A percentile compares a stretch with the other conserved stretches of the same genome.
Evolutionary conservation across 225 moss, liverwort and hornwort genomes (phyloP).

Genomic region (Takakia lepidozioides): DNA sequence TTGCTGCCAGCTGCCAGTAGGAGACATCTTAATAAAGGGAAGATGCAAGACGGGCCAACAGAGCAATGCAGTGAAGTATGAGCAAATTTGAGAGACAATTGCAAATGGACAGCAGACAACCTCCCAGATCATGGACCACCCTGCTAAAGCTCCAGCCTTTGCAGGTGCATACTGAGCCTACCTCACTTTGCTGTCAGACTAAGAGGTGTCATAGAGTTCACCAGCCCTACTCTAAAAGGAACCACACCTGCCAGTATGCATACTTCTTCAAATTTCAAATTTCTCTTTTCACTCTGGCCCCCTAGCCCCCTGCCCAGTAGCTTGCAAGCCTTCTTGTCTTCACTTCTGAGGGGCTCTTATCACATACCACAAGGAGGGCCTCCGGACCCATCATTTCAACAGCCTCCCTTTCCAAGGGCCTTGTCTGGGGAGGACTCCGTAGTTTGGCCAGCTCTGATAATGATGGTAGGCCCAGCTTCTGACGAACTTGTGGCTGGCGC

Average conservation of each 20-base stretch:
- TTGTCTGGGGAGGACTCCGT: conserved; percentile 8
- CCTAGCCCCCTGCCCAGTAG: neutral
- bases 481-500: conserved; percentile 39
- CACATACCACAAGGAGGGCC: conserved; percentile 52
- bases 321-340: too few species aligned
- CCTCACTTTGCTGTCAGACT: too few species aligned
- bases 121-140: too few species aligned
- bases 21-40: too few species aligned
- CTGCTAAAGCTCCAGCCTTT: too few species aligned
- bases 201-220: too few species aligned
- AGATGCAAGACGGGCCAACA: too few species aligned
- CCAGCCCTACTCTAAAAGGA: conserved; percentile 1
- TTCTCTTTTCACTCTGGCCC: neutral
- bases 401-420: conserved; percentile 30
- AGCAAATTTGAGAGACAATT: too few species aligned
- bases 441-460: conserved; percentile 31
- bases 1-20: conserved; percentile 70
- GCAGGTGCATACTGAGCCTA: too few species aligned
- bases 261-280: conserved; percentile 4
- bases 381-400: conserved; percentile 40
- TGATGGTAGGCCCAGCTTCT: conserved; percentile 37
- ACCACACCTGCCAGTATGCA: too few species aligned
- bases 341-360: neutral
- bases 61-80: too few species aligned
- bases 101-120: too few species aligned